Percentiles rank a stretch among this genome's conserved stretches.
phyloP scores from a whole-genome alignment of 257 asterid species.

The Handroanthus guayacan region DNA sequence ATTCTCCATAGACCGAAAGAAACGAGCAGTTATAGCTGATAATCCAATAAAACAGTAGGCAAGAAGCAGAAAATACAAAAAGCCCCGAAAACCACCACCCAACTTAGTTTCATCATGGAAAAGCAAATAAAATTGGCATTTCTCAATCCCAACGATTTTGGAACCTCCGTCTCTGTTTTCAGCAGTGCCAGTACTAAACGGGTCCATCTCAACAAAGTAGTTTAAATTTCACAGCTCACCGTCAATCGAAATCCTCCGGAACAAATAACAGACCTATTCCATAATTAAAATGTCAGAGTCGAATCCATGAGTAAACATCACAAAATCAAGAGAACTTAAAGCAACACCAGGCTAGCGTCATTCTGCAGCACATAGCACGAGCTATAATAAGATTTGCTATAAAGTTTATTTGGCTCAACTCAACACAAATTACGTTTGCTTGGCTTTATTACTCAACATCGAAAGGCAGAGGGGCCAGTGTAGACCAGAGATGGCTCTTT shows the following conservation, averaged over 20 bases:
- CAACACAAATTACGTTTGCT: background rate
- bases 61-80: slow-evolving; percentile 69
- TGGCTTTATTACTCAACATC: slow-evolving; percentile 5
- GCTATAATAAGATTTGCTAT: background rate
- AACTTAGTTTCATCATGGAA: slow-evolving; percentile 58
- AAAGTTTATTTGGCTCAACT: background rate
- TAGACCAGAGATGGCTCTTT: background rate
- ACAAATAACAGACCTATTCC: slow-evolving; percentile 24
- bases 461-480: background rate
- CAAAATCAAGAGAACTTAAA: slow-evolving; percentile 22
- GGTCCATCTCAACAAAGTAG: slow-evolving; percentile 45
- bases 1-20: slow-evolving; percentile 91
- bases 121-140: slow-evolving; percentile 60
- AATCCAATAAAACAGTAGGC: slow-evolving; percentile 89
- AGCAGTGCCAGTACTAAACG: slow-evolving; percentile 37
- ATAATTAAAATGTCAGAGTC: slow-evolving; percentile 15
- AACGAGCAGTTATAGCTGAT: slow-evolving; percentile 89
- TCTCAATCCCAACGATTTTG: slow-evolving; percentile 44
- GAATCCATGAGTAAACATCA: slow-evolving; percentile 13
- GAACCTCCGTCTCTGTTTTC: slow-evolving; percentile 40
- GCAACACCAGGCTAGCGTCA: slow-evolving; percentile 4
- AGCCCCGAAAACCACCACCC: slow-evolving; percentile 57
- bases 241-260: slow-evolving; percentile 14
- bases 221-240: slow-evolving; percentile 41
- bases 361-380: slow-evolving; percentile 11